Conservation (phyloP, 768 basidiomycete species). For the Boletus huronensis region DNA sequence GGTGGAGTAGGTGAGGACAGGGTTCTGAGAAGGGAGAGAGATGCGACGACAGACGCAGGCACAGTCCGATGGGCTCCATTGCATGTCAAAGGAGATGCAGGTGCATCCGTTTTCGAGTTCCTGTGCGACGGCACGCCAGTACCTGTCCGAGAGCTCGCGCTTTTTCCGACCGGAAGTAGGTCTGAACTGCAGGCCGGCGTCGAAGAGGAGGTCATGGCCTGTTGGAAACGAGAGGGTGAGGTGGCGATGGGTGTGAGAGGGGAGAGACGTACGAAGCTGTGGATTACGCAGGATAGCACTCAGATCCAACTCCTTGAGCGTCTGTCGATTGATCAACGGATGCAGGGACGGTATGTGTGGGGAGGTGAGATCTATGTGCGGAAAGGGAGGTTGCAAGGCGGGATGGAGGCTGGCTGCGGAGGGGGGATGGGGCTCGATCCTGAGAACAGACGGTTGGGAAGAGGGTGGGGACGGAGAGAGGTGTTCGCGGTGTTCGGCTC, state of each 20-base stretch:
- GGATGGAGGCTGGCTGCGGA: constrained; percentile 25
- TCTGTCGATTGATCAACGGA: constrained; percentile 80
- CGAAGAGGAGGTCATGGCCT: constrained; percentile 91
- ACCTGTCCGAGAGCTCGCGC: constrained; percentile 67
- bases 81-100: constrained; percentile 69
- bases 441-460: constrained; percentile 15
- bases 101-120: constrained; percentile 84
- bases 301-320: constrained; percentile 82
- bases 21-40: constrained; percentile 38
- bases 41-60: constrained; percentile 53
- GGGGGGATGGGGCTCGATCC: constrained; percentile 26
- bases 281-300: constrained; percentile 84
- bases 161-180: constrained; percentile 75
- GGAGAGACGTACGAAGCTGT: constrained; percentile 70
- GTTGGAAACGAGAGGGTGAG: constrained; percentile 8
- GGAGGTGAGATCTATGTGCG: constrained; percentile 39
- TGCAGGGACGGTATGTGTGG: constrained; percentile 63
- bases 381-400: constrained; percentile 29
- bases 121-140: constrained; percentile 77
- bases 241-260: neutral
- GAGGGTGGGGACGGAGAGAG: constrained; percentile 28
- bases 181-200: constrained; percentile 78
- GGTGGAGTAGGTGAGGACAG: constrained; percentile 44
- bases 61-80: constrained; percentile 51
- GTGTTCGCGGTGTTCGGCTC: constrained; percentile 29